A percentile compares a stretch with the other conserved stretches of the same genome.
Evolutionary conservation across 176 grass and related monocot species (phyloP).

Genomic region (Eragrostis curvula): DNA sequence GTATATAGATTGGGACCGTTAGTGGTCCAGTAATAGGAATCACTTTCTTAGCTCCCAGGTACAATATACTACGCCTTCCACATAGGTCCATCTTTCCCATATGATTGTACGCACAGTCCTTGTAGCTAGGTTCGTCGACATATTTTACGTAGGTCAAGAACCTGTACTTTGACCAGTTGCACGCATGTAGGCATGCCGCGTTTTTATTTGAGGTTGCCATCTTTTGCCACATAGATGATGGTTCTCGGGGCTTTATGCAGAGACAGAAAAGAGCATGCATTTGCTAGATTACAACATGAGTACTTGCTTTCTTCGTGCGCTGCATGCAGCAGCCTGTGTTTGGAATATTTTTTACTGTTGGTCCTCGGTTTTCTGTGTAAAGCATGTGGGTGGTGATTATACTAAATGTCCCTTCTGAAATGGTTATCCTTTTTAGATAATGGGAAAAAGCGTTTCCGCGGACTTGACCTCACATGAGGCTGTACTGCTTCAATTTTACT

Average conservation of each 20-base stretch:
- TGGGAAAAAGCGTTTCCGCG: too few relatives aligned
- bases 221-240: conserved; percentile 31
- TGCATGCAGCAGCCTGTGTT: conserved; percentile 23
- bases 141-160: conserved; percentile 50
- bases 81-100: conserved; percentile 39
- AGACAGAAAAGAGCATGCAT: conserved; percentile 33
- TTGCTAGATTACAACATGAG: conserved; percentile 20
- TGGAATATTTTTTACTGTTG: conserved; percentile 38
- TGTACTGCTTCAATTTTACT: conserved; percentile 31
- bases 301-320: conserved; percentile 32
- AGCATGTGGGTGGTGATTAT: conserved; percentile 51
- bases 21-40: neutral
- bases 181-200: conserved; percentile 26
- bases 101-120: conserved; percentile 17
- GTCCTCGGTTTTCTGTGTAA: conserved; percentile 40
- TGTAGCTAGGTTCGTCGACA: conserved; percentile 56
- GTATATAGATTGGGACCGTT: conserved; percentile 12
- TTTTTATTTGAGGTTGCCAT: conserved; percentile 33
- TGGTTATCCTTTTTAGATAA: too few relatives aligned
- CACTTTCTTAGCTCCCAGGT: too few relatives aligned
- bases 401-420: conserved; percentile 32
- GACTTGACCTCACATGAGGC: too few relatives aligned
- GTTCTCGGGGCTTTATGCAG: conserved; percentile 31
- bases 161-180: conserved; percentile 49
- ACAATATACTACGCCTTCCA: conserved; percentile 18